phyloP scores from a whole-genome alignment of 495 filamentous ascomycete genomes.

The Emericellopsis terricola region DNA sequence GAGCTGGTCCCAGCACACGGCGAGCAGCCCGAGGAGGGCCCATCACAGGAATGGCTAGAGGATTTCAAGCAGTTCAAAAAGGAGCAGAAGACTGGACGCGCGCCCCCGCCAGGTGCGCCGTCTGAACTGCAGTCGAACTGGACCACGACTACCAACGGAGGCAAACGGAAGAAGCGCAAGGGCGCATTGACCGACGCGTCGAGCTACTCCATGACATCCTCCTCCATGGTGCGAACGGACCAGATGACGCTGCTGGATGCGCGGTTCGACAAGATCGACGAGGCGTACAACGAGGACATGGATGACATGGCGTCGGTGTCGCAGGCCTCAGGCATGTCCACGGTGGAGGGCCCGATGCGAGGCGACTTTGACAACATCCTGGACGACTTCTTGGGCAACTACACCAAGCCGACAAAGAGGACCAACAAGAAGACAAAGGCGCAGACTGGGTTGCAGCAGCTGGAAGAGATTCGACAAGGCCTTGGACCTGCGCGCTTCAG shows the following conservation, averaged over 20 bases:
- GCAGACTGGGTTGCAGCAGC: conserved; percentile 63
- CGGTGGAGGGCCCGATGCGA: conserved; percentile 36
- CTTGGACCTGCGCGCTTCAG: conserved; percentile 49
- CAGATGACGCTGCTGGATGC: conserved; percentile 73
- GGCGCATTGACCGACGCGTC: conserved; percentile 80
- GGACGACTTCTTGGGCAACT: conserved; percentile 78
- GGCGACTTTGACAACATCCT: conserved; percentile 74
- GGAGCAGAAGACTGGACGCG: conserved; percentile 34
- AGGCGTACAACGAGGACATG: conserved; percentile 61
- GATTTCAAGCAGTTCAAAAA: conserved; percentile 86
- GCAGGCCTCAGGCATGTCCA: conserved; percentile 27
- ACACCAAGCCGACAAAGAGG: conserved; percentile 62
- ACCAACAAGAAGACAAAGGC: conserved; percentile 68
- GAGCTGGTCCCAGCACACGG: conserved; percentile 27
- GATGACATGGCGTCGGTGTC: conserved; percentile 35
- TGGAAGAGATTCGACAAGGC: conserved; percentile 75
- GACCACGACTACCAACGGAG: conserved; percentile 58
- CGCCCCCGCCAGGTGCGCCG: conserved; percentile 22
- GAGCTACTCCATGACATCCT: conserved; percentile 92
- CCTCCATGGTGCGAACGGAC: conserved; percentile 73
- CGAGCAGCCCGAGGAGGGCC: conserved; percentile 26
- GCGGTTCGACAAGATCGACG: conserved; percentile 81
- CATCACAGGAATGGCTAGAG: conserved; percentile 55
- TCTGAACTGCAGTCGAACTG: conserved; percentile 54
- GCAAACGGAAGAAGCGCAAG: conserved; percentile 73